Evolutionary conservation across 352 stramenopile species (phyloP).

Genomic region (Phytophthora pini): DNA sequence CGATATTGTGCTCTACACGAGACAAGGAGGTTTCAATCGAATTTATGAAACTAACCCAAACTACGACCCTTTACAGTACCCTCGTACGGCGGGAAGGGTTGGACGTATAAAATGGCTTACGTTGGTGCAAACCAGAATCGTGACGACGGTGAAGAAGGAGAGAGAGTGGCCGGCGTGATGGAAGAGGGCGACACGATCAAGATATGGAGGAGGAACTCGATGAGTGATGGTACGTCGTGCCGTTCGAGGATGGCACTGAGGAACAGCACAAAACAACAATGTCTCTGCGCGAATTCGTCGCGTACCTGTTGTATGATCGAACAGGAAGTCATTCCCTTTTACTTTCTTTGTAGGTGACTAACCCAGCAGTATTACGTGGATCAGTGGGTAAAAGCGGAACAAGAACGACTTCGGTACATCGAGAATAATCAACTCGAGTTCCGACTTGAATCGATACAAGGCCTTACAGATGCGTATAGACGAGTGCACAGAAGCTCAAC

Average conservation of each 20-base stretch:
- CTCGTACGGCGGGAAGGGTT: conserved; percentile 6
- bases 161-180: no score
- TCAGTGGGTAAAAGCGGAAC: conserved; percentile 13
- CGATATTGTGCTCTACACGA: background rate
- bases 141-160: no score
- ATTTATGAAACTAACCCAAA: conserved; percentile 2
- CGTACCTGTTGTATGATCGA: background rate
- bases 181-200: no score
- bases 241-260: no score
- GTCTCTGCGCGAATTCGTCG: conserved; percentile 5
- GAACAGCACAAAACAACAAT: background rate
- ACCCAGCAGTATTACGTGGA: conserved; percentile 14
- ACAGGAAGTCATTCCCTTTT: background rate
- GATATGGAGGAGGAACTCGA: no score
- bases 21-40: background rate
- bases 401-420: background rate
- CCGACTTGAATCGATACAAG: background rate
- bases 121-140: background rate
- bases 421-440: conserved; percentile 1
- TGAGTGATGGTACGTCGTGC: no score
- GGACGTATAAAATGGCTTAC: background rate
- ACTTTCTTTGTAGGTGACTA: background rate
- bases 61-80: conserved; percentile 13
- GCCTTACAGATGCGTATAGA: background rate
- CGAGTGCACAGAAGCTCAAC: background rate